These are phyloP conservation scores for Cladosporium phlei DNA, from an alignment of 2,329 filamentous ascomycete species.

Conservation along the genomic window DNA sequence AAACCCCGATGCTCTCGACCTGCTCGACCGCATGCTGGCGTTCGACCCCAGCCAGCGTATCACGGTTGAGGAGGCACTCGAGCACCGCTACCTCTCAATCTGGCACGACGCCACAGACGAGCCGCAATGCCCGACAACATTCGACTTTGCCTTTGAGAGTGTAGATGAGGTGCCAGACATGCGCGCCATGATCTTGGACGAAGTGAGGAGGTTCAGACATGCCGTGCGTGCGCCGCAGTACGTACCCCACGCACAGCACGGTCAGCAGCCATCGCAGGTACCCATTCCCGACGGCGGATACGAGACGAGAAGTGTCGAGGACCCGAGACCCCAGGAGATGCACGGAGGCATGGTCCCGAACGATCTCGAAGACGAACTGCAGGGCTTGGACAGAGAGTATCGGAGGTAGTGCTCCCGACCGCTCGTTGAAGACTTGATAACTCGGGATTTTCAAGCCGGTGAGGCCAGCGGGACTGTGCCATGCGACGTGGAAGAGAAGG, in stretches of 20 bases:
- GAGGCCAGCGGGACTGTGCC: no score
- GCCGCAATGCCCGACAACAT: constrained; percentile 85
- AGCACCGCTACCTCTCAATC: constrained; percentile 94
- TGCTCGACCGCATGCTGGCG: constrained; percentile 93
- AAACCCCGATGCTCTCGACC: constrained; percentile 91
- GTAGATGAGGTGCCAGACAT: constrained; percentile 91
- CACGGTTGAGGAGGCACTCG: constrained; percentile 87
- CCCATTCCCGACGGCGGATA: constrained; percentile 58
- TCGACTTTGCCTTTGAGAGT: constrained; percentile 98
- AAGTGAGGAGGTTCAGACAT: constrained; percentile 78
- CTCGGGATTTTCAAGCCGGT: no score
- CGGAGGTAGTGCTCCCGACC: no score
- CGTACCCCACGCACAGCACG: constrained; percentile 39
- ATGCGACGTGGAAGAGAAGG: no score
- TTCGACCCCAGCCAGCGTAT: constrained; percentile 94
- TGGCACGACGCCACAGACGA: constrained; percentile 98
- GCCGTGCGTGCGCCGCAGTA: constrained; percentile 39
- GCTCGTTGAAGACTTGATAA: no score
- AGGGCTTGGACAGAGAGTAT: no score
- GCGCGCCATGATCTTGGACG: constrained; percentile 95
- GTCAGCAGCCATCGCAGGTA: constrained; percentile 40
- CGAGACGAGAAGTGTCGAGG: constrained; percentile 54
- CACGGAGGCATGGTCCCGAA: constrained; percentile 42
- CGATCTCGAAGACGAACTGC: constrained; percentile 79
- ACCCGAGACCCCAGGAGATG: constrained; percentile 56